Evolutionary conservation across 1,284 basidiomycete genomes (phyloP), one percentile per base, ranked within the genome.

Genomic region (Ganoderma multipileum): DNA sequence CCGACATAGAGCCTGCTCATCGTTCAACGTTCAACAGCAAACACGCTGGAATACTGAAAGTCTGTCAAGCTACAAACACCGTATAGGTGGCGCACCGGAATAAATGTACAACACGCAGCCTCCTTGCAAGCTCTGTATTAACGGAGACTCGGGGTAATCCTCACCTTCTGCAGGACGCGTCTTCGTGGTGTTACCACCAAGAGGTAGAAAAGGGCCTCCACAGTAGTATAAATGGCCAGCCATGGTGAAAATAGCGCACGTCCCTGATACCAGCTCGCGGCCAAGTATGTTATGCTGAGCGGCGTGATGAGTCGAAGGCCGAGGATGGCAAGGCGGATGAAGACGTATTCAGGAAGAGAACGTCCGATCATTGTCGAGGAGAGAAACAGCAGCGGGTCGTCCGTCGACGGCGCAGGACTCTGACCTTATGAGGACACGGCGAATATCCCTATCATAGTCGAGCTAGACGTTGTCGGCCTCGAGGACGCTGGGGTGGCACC

Each of bases 201-300:
- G 1, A 83, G 58, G 68, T 85, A 89, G 74, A 91, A 91, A 0
- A 69, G 67, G 0, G 79, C 79, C 72, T 91, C 90, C 0, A 80
- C 68, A 3, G 76, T 61, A 0, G 87, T 81, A 55, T 84, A 82
- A 1, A 72, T 16, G 2, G 77, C 79, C 1, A 84, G 33, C 74
- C 79, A 77, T 23, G 72, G 69, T 3, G 80, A 80, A 36, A 76
- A 65, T 26, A 82, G 64, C 64, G 81, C 75, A 14, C 70, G 68
- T 14, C 75, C 70, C 11, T 65, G 52, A 59, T 80, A 78, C 41
- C 68, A 72, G 71, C 78, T 81, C 5, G 69, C 72, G 18, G 69
- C 68, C 33, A 85, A 76, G 68, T 85, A 86, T 20, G 79, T 14
- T 26, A 85, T 73, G 76, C 87, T 86, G 63, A 83, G 74, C 23